Base-by-base conservation (phyloP, 2,329 filamentous ascomycete species). In the Pestalotiopsis fici region DNA sequence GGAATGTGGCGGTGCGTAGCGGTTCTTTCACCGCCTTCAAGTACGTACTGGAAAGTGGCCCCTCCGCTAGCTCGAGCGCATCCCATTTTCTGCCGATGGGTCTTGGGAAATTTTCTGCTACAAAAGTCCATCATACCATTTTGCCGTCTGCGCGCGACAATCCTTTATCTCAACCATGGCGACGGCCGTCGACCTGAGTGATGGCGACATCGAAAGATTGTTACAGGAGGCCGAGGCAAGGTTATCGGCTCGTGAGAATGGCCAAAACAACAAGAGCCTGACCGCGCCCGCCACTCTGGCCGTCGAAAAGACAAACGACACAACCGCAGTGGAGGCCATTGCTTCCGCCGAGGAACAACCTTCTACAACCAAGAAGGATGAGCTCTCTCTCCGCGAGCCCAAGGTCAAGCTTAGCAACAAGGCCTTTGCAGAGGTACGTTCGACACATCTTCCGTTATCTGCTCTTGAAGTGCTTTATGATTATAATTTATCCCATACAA, bases 401-500 rank as follows among this genome's bases (percentile, higher is more conserved):
- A 69, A 76, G 62, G 66, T 59, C 39, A 73, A 73, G 31, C 71
- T 73, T 21, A 71, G 75, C 25, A 78, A 74, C 55, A 71, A 77
- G 65, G 73, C 77, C 13, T 65, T 39, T 43, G 63, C 28, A 70
- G 73, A 75, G 75, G 75, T 77, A 76, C 55, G 75, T 75, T 3
- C 9, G 2, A 1, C 1, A 62, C 55, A 57, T 23, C 37, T 56
- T 66, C 27, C 1, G 23, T 4, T 23, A 57, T 6, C 55, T 4
- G 6, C 25, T 57, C 57, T 56, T 39, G 60, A 28, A n/a, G 47
- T 65, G 68, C 75, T 80, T 81, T 81, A 88, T 93, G 93, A 95
- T 89, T 92, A 95, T 92, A 91, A 86, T 69, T 80, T 86, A 85
- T 89, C 88, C 90, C 88, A 90, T 35, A 87, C 37, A 81, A 87